Evolutionary conservation across 2,329 filamentous ascomycete species (phyloP), one percentile per base, ranked within the genome.

Genomic region (Penicillium sp.): DNA sequence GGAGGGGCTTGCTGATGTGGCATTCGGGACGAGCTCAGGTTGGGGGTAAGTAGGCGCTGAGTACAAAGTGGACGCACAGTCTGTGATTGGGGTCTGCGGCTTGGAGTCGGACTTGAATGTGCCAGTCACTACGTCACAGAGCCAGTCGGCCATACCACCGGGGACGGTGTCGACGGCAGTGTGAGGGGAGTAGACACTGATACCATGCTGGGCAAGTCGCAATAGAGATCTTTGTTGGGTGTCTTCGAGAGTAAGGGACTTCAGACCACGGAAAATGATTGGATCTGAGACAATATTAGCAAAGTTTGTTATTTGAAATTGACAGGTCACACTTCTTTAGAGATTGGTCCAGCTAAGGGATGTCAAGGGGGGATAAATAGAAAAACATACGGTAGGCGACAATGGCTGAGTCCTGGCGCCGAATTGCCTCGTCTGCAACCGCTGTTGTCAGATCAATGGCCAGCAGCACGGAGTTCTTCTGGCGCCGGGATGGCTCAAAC

Each of bases 141-240:
- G 86, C 93, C 93, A 99, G 72, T 96, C 90, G 69, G 92, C 95
- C 64, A 99, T 84, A 4, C 94, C 94, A 18, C 87, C 85, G 1
- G 86, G 85, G 0, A 90, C 90, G 37, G 91, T 91, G 74, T 99
- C 94, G 42, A 97, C 85, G 14, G 94, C 93, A 0, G 94, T 99
- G 76, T 99, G 94, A 0, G 94, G 94, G 62, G 89, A 92, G 79
- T 97, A 99, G 54, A 99, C 92, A 61, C 92, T 95, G 67, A 99
- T 91, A 33, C 93, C 92, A 72, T 89, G 86, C 60, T 90, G 89
- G 45, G 88, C 89, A 12, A 99, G 83, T 43, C 88, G 84, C 4
- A 99, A 81, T 29, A 99, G 84, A 6, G 90, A 90, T 42, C 87
- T 83, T 71, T 99, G 94, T 73, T 97, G 94, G 9, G 90, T 84